phyloP scores from a whole-genome alignment of 768 basidiomycete genomes.

The Xerocomus spinulosus region DNA sequence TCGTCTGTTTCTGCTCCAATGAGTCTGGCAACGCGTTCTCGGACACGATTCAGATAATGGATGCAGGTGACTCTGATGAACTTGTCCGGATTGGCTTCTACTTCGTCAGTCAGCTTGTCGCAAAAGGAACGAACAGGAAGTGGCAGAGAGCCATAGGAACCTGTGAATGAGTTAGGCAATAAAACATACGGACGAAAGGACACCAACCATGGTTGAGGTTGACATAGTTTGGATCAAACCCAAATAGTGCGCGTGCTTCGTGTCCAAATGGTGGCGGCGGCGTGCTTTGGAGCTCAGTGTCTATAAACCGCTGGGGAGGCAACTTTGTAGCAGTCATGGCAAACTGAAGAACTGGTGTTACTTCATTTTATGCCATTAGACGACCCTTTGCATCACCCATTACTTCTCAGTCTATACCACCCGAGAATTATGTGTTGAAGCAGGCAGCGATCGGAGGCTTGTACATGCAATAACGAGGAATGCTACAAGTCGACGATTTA shows the following conservation, averaged over 20 bases:
- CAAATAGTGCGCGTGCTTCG: conserved; percentile 48
- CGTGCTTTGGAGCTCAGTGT: conserved; percentile 18
- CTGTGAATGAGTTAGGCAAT: conserved; percentile 30
- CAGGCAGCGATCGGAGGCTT: too few species aligned
- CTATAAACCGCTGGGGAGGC: too few species aligned
- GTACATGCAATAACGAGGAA: too few species aligned
- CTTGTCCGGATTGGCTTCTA: conserved; percentile 56
- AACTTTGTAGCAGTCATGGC: too few species aligned
- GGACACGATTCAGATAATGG: conserved; percentile 35
- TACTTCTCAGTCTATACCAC: too few species aligned
- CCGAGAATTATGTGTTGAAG: too few species aligned
- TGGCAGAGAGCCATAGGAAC: conserved; percentile 57
- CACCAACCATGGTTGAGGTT: conserved; percentile 68
- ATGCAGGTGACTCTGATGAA: conserved; percentile 42
- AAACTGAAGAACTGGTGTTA: too few species aligned
- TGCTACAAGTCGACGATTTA: too few species aligned
- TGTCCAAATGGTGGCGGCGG: conserved; percentile 52
- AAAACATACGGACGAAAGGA: too few species aligned
- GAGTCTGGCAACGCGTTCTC: conserved; percentile 44
- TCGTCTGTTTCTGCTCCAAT: conserved; percentile 54
- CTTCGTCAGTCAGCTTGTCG: conserved; percentile 35
- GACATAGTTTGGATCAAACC: conserved; percentile 53
- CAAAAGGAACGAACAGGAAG: conserved; percentile 46
- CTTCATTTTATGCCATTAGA: too few species aligned
- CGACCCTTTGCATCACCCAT: too few species aligned